phyloP scores from a whole-genome alignment of 164 flowering plant species.

The Dillenia suffruticosa region DNA sequence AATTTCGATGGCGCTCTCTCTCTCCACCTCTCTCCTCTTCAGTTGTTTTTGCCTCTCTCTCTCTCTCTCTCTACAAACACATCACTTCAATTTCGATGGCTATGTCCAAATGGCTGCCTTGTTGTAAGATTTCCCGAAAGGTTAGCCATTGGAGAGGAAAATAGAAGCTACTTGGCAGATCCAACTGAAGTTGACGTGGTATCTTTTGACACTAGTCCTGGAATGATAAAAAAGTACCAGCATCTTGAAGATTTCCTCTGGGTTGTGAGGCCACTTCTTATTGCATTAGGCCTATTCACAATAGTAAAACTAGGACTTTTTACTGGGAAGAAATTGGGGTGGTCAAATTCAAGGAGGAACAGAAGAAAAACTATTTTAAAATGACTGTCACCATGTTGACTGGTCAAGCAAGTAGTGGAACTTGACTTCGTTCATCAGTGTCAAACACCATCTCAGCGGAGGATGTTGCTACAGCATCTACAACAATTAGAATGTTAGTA shows the following conservation, averaged over 20 bases:
- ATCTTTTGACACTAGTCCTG: conserved; percentile 47
- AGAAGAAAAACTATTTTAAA: conserved; percentile 10
- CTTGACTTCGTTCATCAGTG: conserved; percentile 63
- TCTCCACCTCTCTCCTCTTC: too few species aligned
- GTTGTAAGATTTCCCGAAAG: conserved; percentile 73
- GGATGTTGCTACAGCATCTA: neutral
- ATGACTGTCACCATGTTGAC: conserved; percentile 33
- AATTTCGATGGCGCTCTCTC: too few species aligned
- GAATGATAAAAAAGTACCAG: conserved; percentile 69
- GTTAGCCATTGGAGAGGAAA: conserved; percentile 33
- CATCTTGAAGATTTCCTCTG: conserved; percentile 96
- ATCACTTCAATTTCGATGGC: too few species aligned
- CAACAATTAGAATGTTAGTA: too few species aligned
- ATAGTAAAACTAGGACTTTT: conserved; percentile 66
- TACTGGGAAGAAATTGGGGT: conserved; percentile 48
- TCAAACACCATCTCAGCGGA: conserved; percentile 55
- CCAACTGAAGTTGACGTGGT: conserved; percentile 89
- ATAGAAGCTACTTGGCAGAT: conserved; percentile 55
- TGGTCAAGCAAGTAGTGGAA: conserved; percentile 33
- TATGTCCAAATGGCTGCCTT: conserved; percentile 61
- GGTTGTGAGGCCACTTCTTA: conserved; percentile 80
- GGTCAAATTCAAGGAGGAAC: conserved; percentile 36
- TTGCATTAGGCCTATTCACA: conserved; percentile 71
- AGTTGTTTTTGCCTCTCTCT: too few species aligned
- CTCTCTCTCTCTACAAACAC: too few species aligned